Evolutionary conservation across 495 filamentous ascomycete species (phyloP), one percentile per base, ranked within the genome.

Genomic region (Aspergillus affinis): DNA sequence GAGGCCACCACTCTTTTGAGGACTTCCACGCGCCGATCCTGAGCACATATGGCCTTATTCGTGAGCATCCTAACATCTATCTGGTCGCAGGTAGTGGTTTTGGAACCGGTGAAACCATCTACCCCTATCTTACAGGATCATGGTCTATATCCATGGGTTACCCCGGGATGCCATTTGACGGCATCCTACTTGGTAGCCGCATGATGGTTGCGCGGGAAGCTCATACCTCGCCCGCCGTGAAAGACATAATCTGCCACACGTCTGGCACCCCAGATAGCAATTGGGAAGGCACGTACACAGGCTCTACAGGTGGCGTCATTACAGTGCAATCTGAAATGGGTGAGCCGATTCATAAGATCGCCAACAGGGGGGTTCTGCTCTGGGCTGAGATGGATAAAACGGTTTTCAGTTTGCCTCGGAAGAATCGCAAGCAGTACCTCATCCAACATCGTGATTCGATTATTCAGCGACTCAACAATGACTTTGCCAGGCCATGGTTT

Each of bases 1-100:
- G 79, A 61, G 79, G 79, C 45, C 79, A 82, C 63, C 79, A 82
- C 59, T 82, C 79, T 3, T 81, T 68, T 57, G 79, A 82, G 63
- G 79, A 82, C 57, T 82, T 82, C 65, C 78, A 82, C 61, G 61
- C 72, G 20, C 78, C 79, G 3, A 70, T 82, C 12, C 59, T 82
- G 8, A 65, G 69, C 53, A 80, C 73, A 55, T 82, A 82, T 59
- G 65, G 69, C 55, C 63, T 66, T 8, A 75, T 82, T 18, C 74
- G 79, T 52, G 72, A 76, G 54, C 70, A 74, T 17, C 49, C 69
- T 17, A 82, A 82, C 61, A 72, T 82, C 30, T 74, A 81, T 26
- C 64, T 82, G 17, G 71, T 82, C 49, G 79, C 75, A 48, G 79
- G 79, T 21, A 80, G 77, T 66, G 79, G 79, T 8, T 81, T 82